Evolutionary conservation across 2,329 filamentous ascomycete species (phyloP).

Genomic region (Calonectria leucothoes): DNA sequence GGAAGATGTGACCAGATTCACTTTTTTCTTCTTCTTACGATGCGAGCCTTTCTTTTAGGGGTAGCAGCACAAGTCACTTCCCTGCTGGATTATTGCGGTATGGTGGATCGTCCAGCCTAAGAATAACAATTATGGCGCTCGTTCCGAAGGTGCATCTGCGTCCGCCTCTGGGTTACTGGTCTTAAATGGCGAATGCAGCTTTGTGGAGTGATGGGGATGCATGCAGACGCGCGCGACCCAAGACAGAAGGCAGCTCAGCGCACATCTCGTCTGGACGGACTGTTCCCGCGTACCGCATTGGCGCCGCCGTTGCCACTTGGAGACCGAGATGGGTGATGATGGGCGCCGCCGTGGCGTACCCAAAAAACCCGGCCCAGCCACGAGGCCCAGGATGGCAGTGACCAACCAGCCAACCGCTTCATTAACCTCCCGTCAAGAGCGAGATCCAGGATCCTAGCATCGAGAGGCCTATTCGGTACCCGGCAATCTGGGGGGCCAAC

Average conservation of each 20-base stretch:
- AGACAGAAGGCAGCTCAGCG: background rate
- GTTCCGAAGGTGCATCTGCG: constrained; percentile 5
- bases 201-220: constrained; percentile 1
- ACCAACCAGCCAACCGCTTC: constrained; percentile 14
- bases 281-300: background rate
- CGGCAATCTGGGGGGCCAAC: constrained; percentile 29
- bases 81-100: background rate
- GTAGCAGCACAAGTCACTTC: background rate
- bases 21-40: background rate
- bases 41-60: background rate
- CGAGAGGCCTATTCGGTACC: constrained; percentile 22
- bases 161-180: background rate
- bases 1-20: background rate
- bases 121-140: background rate
- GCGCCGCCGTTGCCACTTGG: constrained; percentile 21
- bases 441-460: constrained; percentile 19
- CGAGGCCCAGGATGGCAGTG: constrained; percentile 21
- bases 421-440: constrained; percentile 3
- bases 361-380: constrained; percentile 25
- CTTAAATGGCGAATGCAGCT: background rate
- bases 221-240: background rate
- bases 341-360: constrained; percentile 27
- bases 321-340: constrained; percentile 18
- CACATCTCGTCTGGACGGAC: background rate
- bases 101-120: background rate